Evolutionary conservation across 2,329 filamentous ascomycete species (phyloP).

Genomic region (Pseudocercospora musae): DNA sequence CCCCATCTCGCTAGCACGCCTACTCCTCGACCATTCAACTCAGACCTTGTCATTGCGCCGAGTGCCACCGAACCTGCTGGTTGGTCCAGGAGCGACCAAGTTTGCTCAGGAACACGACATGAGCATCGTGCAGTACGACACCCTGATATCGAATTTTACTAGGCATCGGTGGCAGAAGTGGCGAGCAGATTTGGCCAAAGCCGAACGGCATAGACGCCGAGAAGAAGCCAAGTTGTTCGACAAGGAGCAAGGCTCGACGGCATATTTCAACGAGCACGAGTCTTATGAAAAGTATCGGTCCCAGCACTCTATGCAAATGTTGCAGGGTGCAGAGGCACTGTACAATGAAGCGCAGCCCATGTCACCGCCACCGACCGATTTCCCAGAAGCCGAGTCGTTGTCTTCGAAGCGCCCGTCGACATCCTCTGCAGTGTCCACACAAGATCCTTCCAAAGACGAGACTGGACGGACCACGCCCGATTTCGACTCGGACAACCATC

Average conservation of each 20-base stretch:
- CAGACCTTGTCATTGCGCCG: slow-evolving; percentile 76
- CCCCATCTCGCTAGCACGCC: slow-evolving; percentile 80
- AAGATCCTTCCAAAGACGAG: slow-evolving; percentile 1
- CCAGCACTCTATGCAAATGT: not conserved
- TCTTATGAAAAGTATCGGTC: not conserved
- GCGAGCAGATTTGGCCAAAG: slow-evolving; percentile 65
- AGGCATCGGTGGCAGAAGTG: slow-evolving; percentile 76
- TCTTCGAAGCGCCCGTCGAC: slow-evolving; percentile 23
- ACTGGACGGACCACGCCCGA: slow-evolving; percentile 20
- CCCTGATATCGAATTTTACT: slow-evolving; percentile 75
- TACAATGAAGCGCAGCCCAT: slow-evolving; percentile 36
- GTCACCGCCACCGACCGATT: slow-evolving; percentile 33
- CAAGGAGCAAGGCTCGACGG: not conserved
- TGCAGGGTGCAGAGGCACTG: slow-evolving; percentile 21
- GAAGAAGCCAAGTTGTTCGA: slow-evolving; percentile 17
- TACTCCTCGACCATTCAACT: slow-evolving; percentile 74
- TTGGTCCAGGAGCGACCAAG: slow-evolving; percentile 78
- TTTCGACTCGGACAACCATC: slow-evolving; percentile 12
- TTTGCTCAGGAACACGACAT: slow-evolving; percentile 81
- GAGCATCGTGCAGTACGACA: slow-evolving; percentile 67
- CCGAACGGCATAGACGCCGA: slow-evolving; percentile 48
- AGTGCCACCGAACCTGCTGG: slow-evolving; percentile 88
- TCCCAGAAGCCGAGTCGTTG: slow-evolving; percentile 14
- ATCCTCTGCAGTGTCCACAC: not conserved
- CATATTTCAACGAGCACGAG: not conserved